These are phyloP conservation scores for Pseudocercospora fijiensis DNA, from an alignment of 2,329 filamentous ascomycete species.

Conservation along the genomic window DNA sequence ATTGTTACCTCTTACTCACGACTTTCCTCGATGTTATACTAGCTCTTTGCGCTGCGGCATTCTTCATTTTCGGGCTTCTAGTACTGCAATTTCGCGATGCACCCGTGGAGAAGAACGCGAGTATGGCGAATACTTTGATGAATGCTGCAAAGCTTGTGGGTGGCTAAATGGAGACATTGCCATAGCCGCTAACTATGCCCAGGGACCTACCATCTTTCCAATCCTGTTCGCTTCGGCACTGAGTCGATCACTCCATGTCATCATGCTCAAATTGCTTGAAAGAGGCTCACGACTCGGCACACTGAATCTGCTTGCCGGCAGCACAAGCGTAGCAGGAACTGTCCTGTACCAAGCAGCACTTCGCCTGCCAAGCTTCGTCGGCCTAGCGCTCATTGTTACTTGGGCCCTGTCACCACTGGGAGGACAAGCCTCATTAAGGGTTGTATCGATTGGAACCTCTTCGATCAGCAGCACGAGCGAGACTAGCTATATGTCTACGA, in stretches of 20 bases:
- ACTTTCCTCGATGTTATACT: neutral
- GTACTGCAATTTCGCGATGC: neutral
- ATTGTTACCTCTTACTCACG: neutral
- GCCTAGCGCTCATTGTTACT: neutral
- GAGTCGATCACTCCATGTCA: slow-evolving; percentile 1
- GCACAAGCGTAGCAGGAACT: slow-evolving; percentile 9
- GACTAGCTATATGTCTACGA: slow-evolving; percentile 4
- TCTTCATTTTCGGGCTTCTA: neutral
- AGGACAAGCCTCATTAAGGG: slow-evolving; percentile 9
- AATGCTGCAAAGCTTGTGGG: neutral
- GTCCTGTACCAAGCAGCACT: slow-evolving; percentile 1
- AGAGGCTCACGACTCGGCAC: slow-evolving; percentile 1
- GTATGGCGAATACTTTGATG: neutral
- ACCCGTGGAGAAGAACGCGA: neutral
- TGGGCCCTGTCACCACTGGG: slow-evolving; percentile 11
- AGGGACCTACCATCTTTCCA: slow-evolving; percentile 14
- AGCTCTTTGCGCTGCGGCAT: neutral
- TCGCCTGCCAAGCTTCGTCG: neutral
- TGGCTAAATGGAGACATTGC: neutral
- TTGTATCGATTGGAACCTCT: neutral
- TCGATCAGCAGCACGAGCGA: neutral
- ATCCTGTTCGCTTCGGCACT: slow-evolving; percentile 10
- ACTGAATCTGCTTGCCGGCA: slow-evolving; percentile 13
- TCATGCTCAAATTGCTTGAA: slow-evolving; percentile 9
- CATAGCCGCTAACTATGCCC: neutral